These are phyloP conservation scores for Meripilus lineatus DNA, from an alignment of 1,284 basidiomycete species.

Conservation along the genomic window DNA sequence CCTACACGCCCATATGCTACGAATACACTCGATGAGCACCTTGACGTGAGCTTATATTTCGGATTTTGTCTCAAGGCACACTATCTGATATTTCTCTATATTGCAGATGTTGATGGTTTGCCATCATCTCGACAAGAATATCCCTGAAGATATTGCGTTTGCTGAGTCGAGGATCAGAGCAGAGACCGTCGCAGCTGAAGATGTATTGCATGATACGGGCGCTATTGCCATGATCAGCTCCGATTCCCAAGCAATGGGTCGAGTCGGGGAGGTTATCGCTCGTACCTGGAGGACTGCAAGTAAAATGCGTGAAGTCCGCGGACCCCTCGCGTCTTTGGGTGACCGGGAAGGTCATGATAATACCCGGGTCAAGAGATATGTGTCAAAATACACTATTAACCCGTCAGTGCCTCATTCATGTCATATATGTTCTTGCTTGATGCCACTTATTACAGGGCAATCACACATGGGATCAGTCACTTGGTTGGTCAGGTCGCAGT, in stretches of 20 bases:
- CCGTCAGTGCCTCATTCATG: conserved; percentile 59
- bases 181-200: conserved; percentile 97
- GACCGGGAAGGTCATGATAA: conserved; percentile 78
- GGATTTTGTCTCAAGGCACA: conserved; percentile 5
- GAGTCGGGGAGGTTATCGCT: conserved; percentile 91
- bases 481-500: conserved; percentile 81
- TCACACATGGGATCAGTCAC: conserved; percentile 91
- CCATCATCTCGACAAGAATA: conserved; percentile 86
- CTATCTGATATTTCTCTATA: conserved; percentile 3
- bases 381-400: conserved; percentile 97
- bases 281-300: conserved; percentile 97
- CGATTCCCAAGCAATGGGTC: conserved; percentile 97
- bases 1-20: conserved; percentile 90
- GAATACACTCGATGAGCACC: conserved; percentile 96
- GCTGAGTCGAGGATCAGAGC: conserved; percentile 96
- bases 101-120: conserved; percentile 99
- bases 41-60: conserved; percentile 63
- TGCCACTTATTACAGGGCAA: conserved; percentile 55
- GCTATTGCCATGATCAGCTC: conserved; percentile 96
- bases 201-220: conserved; percentile 91
- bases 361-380: conserved; percentile 93
- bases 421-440: not conserved
- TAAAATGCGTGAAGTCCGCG: conserved; percentile 84
- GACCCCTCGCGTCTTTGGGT: conserved; percentile 60
- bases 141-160: conserved; percentile 92